Percentiles rank a stretch among this genome's conserved stretches.
Conservation (phyloP, 805 yeast genomes). For the Kodamaea nitidulidarum region DNA sequence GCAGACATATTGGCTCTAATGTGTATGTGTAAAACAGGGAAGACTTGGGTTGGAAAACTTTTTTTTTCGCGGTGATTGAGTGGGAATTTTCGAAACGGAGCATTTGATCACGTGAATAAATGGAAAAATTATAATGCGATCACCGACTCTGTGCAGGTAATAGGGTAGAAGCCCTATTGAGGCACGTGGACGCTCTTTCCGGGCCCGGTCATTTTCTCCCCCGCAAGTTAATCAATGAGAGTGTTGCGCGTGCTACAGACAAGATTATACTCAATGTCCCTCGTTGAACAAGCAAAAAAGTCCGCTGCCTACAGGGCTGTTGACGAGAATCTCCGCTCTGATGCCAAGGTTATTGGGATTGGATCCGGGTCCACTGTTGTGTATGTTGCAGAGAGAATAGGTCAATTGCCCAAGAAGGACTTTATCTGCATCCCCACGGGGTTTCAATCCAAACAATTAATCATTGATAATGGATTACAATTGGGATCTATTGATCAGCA, state of each 20-base stretch:
- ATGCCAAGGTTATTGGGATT: slow-evolving; percentile 77
- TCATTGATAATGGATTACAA: slow-evolving; percentile 71
- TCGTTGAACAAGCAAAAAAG: slow-evolving; percentile 78
- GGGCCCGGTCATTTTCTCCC: slow-evolving; percentile 2
- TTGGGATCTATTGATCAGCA: slow-evolving; percentile 82
- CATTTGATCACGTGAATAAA: slow-evolving; percentile 1
- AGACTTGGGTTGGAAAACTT: slow-evolving; percentile 8
- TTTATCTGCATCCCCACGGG: slow-evolving; percentile 93
- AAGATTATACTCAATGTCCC: slow-evolving; percentile 13
- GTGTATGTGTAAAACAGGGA: slow-evolving; percentile 9
- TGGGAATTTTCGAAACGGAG: slow-evolving; percentile 5
- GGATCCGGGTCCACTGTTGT: slow-evolving; percentile 98
- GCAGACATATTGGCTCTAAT: slow-evolving; percentile 73
- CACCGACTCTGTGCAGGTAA: not conserved
- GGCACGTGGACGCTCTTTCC: slow-evolving; percentile 1
- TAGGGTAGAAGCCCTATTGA: slow-evolving; percentile 4
- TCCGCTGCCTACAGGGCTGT: slow-evolving; percentile 90
- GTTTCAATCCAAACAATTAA: slow-evolving; percentile 86
- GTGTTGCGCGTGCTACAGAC: not conserved
- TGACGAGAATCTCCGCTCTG: slow-evolving; percentile 71
- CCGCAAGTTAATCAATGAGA: not conserved
- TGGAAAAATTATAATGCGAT: not conserved
- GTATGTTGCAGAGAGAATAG: slow-evolving; percentile 93
- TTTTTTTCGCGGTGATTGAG: slow-evolving; percentile 6
- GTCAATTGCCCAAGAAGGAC: slow-evolving; percentile 55